Conservation (phyloP, 163 green algal species). For the Chlorella variabilis region DNA sequence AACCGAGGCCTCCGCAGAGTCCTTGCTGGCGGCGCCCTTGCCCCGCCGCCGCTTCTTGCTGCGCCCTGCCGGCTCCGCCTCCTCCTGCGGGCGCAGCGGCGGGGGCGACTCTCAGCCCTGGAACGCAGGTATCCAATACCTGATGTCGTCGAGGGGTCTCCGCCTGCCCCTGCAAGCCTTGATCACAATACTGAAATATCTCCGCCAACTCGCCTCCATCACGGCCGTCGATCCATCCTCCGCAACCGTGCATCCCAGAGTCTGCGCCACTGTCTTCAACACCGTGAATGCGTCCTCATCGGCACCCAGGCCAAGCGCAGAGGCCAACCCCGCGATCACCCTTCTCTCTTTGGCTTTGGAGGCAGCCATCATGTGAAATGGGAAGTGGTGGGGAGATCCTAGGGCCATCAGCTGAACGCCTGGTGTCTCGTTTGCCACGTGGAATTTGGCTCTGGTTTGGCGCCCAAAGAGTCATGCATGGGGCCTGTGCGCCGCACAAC, state of each 20-base stretch:
- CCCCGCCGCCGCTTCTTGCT: conserved; percentile 6
- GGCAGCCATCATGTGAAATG: not conserved
- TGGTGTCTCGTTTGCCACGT: too few species aligned
- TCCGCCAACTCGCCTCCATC: not conserved
- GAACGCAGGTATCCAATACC: too few species aligned
- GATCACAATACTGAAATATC: too few species aligned
- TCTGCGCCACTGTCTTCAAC: conserved; percentile 11
- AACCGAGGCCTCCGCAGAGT: not conserved
- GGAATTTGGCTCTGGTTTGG: too few species aligned
- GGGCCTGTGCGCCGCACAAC: too few species aligned
- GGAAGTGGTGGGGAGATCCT: too few species aligned
- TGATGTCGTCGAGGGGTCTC: too few species aligned
- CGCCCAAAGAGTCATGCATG: too few species aligned
- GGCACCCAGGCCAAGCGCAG: not conserved
- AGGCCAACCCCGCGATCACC: not conserved
- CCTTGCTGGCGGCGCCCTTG: not conserved
- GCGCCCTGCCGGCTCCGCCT: not conserved
- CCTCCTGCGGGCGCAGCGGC: not conserved
- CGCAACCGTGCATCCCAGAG: conserved; percentile 4
- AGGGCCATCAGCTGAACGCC: too few species aligned
- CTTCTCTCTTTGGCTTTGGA: not conserved
- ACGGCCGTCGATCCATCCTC: conserved; percentile 12
- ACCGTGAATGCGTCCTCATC: not conserved
- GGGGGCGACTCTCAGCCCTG: too few species aligned
- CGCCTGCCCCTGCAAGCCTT: too few species aligned